Base-by-base conservation (phyloP, 345 rosid genomes). In the Gossypioides kirkii region DNA sequence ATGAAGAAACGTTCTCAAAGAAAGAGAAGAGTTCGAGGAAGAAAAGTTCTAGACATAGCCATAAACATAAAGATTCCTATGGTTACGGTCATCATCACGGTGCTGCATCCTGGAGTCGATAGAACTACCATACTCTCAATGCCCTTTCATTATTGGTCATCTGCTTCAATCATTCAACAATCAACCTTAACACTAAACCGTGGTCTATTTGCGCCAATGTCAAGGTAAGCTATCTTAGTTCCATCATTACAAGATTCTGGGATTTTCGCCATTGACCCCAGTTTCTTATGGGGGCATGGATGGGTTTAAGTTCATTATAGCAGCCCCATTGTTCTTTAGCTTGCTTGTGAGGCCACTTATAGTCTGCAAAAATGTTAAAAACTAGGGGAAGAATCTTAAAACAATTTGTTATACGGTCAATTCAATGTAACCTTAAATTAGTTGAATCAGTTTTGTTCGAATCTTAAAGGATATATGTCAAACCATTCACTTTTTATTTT, bases 21-120 rank as follows among this genome's bases (percentile, higher is more conserved):
- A 82, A 78, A 50, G 87, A 72, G 67, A 77, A 59, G 76, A 66
- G 77, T 55, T 4, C 18, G 28, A 82, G 77, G 68, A 88, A 79
- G 74, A 79, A 80, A 64, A 74, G 70, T 1, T 53, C 71, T 71
- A 67, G 81, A 60, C 75, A 45, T 66, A 73, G 50, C 38, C 43
- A 1, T 65, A 41, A 23, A 13, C 70, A 66, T 13, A 13, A 72
- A 60, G 43, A 47, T 53, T 52, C 61, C 32, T 77, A 77, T 25
- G 79, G 78, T 46, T 77, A 65, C 26, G 26, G 73, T 74, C 52
- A 61, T 56, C 12, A 58, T 46, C 50, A 16, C 41, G 71, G 71
- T 45, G 69, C 71, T 26, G 60, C 66, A 55, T 23, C 72, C 54
- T 67, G 71, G 77, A 53, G 68, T 61, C 25, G 8, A 2, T 76